Conservation (phyloP, 148 eudicot genomes). For the Rhododendron molle region DNA sequence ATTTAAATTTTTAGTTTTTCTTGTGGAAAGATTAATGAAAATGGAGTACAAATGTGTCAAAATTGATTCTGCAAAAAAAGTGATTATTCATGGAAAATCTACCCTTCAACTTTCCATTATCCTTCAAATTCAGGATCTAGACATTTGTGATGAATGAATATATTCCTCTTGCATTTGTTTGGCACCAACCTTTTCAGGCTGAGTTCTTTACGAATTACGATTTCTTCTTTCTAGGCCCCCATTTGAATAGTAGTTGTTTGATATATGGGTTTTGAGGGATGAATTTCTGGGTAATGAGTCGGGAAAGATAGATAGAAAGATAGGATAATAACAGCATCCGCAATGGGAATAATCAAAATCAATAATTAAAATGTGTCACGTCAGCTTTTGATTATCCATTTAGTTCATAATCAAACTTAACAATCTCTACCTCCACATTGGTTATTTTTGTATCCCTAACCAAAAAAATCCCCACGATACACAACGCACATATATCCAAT, state of each 20-base stretch:
- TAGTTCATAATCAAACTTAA: too few relatives aligned
- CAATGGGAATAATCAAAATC: too few relatives aligned
- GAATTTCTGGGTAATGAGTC: too few relatives aligned
- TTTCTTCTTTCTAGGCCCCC: background rate
- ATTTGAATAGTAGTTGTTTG: background rate
- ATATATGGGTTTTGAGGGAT: too few relatives aligned
- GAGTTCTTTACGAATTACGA: background rate
- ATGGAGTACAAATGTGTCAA: background rate
- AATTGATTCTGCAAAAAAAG: background rate
- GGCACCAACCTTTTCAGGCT: background rate
- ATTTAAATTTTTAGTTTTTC: background rate
- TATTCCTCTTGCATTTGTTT: background rate
- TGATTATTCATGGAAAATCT: background rate
- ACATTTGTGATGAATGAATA: background rate
- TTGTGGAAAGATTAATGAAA: background rate
- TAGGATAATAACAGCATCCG: too few relatives aligned
- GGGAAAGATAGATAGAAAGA: too few relatives aligned
- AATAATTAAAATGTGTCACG: too few relatives aligned
- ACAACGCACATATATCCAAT: too few relatives aligned
- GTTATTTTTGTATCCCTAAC: too few relatives aligned
- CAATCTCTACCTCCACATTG: too few relatives aligned
- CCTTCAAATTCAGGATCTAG: background rate
- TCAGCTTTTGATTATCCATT: too few relatives aligned
- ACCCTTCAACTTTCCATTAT: background rate
- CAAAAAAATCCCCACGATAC: too few relatives aligned